These are phyloP conservation scores for Fusarium praegraminearum DNA, from an alignment of 2,329 filamentous ascomycete species.

Conservation along the genomic window DNA sequence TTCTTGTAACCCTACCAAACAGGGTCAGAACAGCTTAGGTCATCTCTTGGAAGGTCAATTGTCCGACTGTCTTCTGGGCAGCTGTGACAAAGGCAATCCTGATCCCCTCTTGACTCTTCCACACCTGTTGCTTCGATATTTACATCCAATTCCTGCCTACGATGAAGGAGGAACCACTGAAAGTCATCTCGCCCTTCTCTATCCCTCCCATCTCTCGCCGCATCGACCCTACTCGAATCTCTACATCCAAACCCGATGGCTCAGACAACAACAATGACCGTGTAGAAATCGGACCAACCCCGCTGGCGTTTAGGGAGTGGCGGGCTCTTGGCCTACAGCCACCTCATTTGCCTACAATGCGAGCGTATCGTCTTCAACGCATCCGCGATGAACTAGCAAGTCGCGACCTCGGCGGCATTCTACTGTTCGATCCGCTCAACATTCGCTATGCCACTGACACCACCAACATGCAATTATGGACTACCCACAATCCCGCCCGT, in stretches of 20 bases:
- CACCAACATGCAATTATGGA: slow-evolving; percentile 1
- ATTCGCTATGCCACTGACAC: slow-evolving; percentile 7
- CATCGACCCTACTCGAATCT: not conserved
- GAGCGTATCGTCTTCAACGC: not conserved
- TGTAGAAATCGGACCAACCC: slow-evolving; percentile 1
- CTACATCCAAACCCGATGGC: not conserved
- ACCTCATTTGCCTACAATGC: slow-evolving; percentile 1
- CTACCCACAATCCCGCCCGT: not conserved
- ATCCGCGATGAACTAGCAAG: not conserved
- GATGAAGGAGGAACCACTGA: not conserved
- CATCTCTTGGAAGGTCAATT: not conserved
- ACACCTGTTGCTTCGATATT: not conserved
- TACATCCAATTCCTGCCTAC: not conserved
- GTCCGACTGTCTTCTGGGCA: not conserved
- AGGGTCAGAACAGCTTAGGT: not conserved
- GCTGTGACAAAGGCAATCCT: not conserved
- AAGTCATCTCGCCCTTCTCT: not conserved
- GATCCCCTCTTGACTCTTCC: not conserved
- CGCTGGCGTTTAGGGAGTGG: slow-evolving; percentile 4
- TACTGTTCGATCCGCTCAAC: not conserved
- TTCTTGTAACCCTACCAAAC: not conserved
- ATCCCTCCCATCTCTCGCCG: not conserved
- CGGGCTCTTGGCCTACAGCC: not conserved
- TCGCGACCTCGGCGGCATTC: not conserved
- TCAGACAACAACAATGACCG: slow-evolving; percentile 1